Evolutionary conservation across 768 basidiomycete genomes (phyloP).

Genomic region (Auriscalpium vulgare): DNA sequence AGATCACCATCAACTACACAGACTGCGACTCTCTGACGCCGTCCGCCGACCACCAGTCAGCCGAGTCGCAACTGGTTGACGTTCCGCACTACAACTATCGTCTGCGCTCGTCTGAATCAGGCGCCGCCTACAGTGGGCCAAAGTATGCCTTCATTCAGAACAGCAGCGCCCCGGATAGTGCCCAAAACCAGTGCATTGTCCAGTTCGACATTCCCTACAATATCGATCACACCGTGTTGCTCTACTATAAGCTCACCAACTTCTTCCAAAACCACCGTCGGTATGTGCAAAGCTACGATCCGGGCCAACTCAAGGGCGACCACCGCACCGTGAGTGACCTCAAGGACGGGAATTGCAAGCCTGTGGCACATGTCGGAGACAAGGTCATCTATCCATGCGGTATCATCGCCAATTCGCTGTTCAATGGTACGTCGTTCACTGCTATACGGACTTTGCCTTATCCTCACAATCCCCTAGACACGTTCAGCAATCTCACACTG

Average conservation of each 20-base stretch:
- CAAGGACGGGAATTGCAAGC: slow-evolving; percentile 80
- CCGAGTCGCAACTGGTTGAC: slow-evolving; percentile 37
- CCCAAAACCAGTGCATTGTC: slow-evolving; percentile 60
- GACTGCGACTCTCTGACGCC: slow-evolving; percentile 66
- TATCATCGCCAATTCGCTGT: slow-evolving; percentile 92
- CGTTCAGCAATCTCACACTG: slow-evolving; percentile 58
- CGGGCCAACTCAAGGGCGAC: slow-evolving; percentile 78
- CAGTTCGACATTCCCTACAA: slow-evolving; percentile 78
- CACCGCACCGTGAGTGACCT: slow-evolving; percentile 39
- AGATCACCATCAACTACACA: slow-evolving; percentile 95
- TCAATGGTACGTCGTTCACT: slow-evolving; percentile 62
- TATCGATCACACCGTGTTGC: slow-evolving; percentile 65
- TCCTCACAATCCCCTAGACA: slow-evolving; percentile 44
- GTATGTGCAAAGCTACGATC: slow-evolving; percentile 87
- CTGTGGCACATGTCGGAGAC: slow-evolving; percentile 46
- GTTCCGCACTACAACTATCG: slow-evolving; percentile 60
- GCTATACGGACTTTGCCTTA: background rate
- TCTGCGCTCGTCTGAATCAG: slow-evolving; percentile 52
- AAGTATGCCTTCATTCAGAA: slow-evolving; percentile 69
- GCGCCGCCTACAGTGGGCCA: slow-evolving; percentile 43
- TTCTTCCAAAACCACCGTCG: slow-evolving; percentile 98
- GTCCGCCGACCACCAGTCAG: slow-evolving; percentile 31
- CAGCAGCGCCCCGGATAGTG: slow-evolving; percentile 33
- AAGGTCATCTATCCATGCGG: slow-evolving; percentile 89
- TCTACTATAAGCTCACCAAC: slow-evolving; percentile 96